A percentile compares a stretch with the other conserved stretches of the same genome.
Evolutionary conservation across 352 stramenopile genomes (phyloP).

Genomic region (Phytopythium montanum): DNA sequence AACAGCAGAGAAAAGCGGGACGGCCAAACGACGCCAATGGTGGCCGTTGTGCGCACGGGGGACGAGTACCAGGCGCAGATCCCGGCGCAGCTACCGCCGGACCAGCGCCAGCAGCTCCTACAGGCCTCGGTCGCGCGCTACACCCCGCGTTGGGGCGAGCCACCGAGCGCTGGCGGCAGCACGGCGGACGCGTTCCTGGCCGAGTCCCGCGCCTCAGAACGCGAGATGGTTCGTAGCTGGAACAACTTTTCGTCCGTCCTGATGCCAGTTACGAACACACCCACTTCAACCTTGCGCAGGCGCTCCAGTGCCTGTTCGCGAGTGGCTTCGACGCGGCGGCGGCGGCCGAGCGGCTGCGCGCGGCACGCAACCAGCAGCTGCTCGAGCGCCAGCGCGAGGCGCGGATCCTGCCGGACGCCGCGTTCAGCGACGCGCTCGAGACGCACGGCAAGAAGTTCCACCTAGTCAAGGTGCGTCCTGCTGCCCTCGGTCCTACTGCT

Average conservation of each 20-base stretch:
- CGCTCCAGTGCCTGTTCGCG: conserved; percentile 58
- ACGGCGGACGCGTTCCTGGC: conserved; percentile 52
- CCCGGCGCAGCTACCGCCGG: conserved; percentile 32
- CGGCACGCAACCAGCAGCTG: conserved; percentile 22
- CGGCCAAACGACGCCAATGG: not conserved
- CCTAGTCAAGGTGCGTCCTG: conserved; percentile 38
- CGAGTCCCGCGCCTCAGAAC: conserved; percentile 46
- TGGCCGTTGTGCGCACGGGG: conserved; percentile 7
- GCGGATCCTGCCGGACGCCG: conserved; percentile 27
- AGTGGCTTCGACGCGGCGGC: conserved; percentile 42
- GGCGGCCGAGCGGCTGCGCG: conserved; percentile 33
- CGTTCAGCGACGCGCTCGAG: conserved; percentile 37
- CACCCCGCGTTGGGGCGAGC: conserved; percentile 39
- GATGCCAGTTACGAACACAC: not conserved
- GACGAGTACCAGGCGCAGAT: conserved; percentile 39
- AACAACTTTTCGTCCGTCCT: not conserved
- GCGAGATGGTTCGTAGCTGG: conserved; percentile 39
- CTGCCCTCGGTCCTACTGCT: not conserved
- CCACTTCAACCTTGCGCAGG: conserved; percentile 21
- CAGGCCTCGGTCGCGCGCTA: conserved; percentile 16
- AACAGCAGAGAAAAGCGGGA: not conserved
- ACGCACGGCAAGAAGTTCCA: conserved; percentile 63
- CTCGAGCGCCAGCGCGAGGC: conserved; percentile 19
- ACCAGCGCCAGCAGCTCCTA: conserved; percentile 15
- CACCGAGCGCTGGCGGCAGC: conserved; percentile 17